Percentiles rank a stretch among this genome's conserved stretches.
These are phyloP conservation scores for Friedmanniomyces simplex DNA, from an alignment of 495 filamentous ascomycete genomes.

Conservation along the genomic window DNA sequence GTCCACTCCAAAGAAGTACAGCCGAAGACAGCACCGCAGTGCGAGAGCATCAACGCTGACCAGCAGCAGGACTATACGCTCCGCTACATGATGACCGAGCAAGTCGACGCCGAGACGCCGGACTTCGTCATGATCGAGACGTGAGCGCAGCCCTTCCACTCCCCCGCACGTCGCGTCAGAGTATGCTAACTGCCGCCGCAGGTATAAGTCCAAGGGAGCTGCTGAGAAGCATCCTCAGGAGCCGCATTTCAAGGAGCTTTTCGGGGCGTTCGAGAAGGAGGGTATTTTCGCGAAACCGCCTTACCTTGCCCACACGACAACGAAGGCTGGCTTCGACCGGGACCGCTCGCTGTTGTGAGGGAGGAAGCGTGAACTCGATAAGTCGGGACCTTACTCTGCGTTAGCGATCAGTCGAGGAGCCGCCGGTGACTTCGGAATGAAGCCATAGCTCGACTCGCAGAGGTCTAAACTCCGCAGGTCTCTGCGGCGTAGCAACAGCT, in stretches of 20 bases:
- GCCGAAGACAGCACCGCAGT: neutral
- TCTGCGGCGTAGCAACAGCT: too few species aligned
- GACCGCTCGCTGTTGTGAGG: slow-evolving; percentile 4
- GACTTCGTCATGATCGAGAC: slow-evolving; percentile 23
- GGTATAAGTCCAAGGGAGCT: slow-evolving; percentile 5
- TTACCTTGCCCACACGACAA: slow-evolving; percentile 4
- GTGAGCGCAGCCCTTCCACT: neutral
- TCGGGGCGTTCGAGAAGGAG: slow-evolving; percentile 3
- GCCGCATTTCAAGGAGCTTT: slow-evolving; percentile 6
- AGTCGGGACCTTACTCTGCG: too few species aligned
- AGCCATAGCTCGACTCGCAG: too few species aligned
- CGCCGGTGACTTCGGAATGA: too few species aligned
- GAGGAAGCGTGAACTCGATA: neutral
- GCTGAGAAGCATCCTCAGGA: slow-evolving; percentile 1
- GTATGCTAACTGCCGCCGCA: neutral
- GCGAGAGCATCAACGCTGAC: neutral
- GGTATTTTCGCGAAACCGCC: slow-evolving; percentile 1
- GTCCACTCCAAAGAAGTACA: neutral
- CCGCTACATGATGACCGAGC: slow-evolving; percentile 12
- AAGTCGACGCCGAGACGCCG: slow-evolving; percentile 17
- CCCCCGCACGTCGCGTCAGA: neutral
- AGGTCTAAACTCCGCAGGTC: too few species aligned
- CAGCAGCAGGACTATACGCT: slow-evolving; percentile 3
- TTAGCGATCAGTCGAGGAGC: too few species aligned
- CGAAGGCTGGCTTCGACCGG: slow-evolving; percentile 3